A percentile compares a stretch with the other conserved stretches of the same genome.
Evolutionary conservation across 2,329 filamentous ascomycete species (phyloP).

Genomic region (Blumeriella jaapii): DNA sequence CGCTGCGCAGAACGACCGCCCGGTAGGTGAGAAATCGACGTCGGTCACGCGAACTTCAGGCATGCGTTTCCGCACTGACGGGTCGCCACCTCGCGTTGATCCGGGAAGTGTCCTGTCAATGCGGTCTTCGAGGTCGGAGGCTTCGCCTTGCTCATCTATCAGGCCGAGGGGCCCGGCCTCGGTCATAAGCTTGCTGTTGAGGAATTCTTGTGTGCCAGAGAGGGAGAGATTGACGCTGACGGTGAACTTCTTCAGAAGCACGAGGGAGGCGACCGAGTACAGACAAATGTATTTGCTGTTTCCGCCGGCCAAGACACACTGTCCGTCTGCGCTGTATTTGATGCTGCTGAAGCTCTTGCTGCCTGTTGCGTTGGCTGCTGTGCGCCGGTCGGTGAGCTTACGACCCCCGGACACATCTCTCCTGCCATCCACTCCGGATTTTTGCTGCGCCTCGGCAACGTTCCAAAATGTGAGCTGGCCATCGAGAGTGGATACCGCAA

Average conservation of each 20-base stretch:
- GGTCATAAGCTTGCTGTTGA: conserved; percentile 85
- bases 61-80: conserved; percentile 61
- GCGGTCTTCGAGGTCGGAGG: conserved; percentile 78
- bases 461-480: conserved; percentile 95
- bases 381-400: conserved; percentile 75
- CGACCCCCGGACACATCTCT: conserved; percentile 89
- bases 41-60: conserved; percentile 78
- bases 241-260: conserved; percentile 87
- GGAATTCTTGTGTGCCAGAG: conserved; percentile 90
- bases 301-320: conserved; percentile 78
- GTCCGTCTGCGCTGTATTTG: conserved; percentile 84
- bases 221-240: conserved; percentile 93
- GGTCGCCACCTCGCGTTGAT: conserved; percentile 72
- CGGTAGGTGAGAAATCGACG: conserved; percentile 80
- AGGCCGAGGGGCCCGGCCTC: conserved; percentile 77
- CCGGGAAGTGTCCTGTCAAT: conserved; percentile 73
- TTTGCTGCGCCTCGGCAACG: conserved; percentile 74
- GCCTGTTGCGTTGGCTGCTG: conserved; percentile 79
- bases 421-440: conserved; percentile 76
- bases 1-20: conserved; percentile 84
- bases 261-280: conserved; percentile 88
- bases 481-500: conserved; percentile 86
- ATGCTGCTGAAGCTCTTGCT: conserved; percentile 87
- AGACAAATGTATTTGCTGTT: conserved; percentile 98
- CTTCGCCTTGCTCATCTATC: conserved; percentile 81